These are phyloP conservation scores for Bryum argenteum DNA, from an alignment of 225 moss, liverwort and hornwort genomes.

Conservation along the genomic window DNA sequence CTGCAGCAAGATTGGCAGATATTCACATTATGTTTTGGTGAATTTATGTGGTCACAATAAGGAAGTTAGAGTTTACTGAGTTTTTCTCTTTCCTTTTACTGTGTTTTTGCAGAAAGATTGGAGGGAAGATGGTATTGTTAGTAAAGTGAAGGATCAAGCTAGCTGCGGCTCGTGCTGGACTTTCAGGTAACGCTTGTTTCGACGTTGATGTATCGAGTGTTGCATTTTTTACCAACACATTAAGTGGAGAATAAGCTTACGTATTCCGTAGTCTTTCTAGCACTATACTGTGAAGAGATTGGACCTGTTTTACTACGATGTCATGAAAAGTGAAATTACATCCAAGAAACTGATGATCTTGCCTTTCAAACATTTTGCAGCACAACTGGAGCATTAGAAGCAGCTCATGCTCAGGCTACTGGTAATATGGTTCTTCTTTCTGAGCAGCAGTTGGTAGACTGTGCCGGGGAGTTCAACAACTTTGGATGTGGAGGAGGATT, in stretches of 20 bases:
- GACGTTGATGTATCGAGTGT: not conserved
- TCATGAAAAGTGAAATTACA: not conserved
- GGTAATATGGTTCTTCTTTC: slow-evolving; percentile 94
- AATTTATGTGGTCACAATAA: too few relatives aligned
- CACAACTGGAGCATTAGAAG: slow-evolving; percentile 93
- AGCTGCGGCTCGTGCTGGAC: slow-evolving; percentile 99
- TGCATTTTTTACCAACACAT: too few relatives aligned
- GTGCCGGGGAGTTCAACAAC: slow-evolving; percentile 93
- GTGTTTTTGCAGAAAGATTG: slow-evolving; percentile 80
- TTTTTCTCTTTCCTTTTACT: not conserved
- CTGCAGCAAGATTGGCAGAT: too few relatives aligned
- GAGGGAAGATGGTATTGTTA: slow-evolving; percentile 81
- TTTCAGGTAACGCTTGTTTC: slow-evolving; percentile 64
- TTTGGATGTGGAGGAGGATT: slow-evolving; percentile 92
- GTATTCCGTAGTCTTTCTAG: not conserved
- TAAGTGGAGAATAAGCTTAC: not conserved
- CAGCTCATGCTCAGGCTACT: slow-evolving; percentile 97
- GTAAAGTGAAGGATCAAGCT: slow-evolving; percentile 82
- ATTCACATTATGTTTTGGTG: not conserved
- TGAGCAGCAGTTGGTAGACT: slow-evolving; percentile 96
- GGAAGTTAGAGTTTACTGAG: not conserved
- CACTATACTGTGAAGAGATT: not conserved
- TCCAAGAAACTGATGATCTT: slow-evolving; percentile 3
- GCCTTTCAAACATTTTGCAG: slow-evolving; percentile 40
- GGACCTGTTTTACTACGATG: not conserved